Base-by-base conservation (phyloP, 345 rosid species). In the Populus nigra region DNA sequence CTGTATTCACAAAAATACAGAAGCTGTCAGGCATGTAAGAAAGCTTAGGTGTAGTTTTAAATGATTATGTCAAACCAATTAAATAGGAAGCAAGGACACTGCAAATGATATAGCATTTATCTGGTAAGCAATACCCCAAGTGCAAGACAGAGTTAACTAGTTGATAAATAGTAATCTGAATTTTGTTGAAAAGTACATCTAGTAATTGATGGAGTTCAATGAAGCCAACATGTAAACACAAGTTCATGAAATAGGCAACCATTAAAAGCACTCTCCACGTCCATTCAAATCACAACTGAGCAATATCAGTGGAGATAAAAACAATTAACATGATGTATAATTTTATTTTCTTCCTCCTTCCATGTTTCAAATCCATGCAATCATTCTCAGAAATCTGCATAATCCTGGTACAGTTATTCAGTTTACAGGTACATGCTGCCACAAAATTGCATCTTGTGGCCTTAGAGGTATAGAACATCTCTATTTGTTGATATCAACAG, bases 1-100 rank as follows among this genome's bases (percentile, higher is more conserved):
- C 93, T 91, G 94, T 73, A 77, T 22, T 65, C 69, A 84, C 33
- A 74, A 73, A 76, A 76, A 75, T 38, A 27, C 47, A 69, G 77
- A 35, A 53, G 68, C 79, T 45, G 80, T 77, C 47, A 73, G 63
- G 67, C 43, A 75, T 68, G 71, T 36, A 45, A 73, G 74, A 75
- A 43, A 74, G 73, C 74, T 43, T n/a, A 12, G 68, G 11, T 15
- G 55, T 71, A 38, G 39, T 57, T 61, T 77, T 72, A 68, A 62
- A 75, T 7, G 11, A 43, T 16, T 9, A 76, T 49, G 4, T 15
- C 25, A 23, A 20, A 7, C 49, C 25, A 53, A 50, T 35, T 47
- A 10, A 63, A n/a, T 22, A 66, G 22, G 50, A 55, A 43, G 29
- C 5, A 66, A 61, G 53, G 31, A 47, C 7, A 49, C 16, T 39